phyloP scores from a whole-genome alignment of 2,329 filamentous ascomycete species.

The Lasiodiplodia sp. region DNA sequence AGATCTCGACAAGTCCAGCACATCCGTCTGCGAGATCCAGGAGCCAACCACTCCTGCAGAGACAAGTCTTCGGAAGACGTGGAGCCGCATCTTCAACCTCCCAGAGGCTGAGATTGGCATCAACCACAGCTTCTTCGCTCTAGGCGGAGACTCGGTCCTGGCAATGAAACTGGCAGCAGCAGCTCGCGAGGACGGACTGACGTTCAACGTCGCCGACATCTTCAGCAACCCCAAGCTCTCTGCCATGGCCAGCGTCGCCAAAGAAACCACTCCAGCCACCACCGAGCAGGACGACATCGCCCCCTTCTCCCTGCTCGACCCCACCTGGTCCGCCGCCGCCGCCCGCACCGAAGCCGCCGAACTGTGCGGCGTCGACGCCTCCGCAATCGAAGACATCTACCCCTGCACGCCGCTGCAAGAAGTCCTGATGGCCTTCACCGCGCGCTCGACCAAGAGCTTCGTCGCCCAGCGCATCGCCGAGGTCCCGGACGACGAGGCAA shows the following conservation, averaged over 20 bases:
- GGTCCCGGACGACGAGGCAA: no score
- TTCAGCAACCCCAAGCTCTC: slow-evolving; percentile 57
- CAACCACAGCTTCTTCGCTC: slow-evolving; percentile 66
- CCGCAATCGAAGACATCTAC: slow-evolving; percentile 48
- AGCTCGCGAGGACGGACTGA: slow-evolving; percentile 56
- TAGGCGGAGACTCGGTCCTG: slow-evolving; percentile 66
- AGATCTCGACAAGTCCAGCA: slow-evolving; percentile 26
- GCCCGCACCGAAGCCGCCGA: slow-evolving; percentile 48
- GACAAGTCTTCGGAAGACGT: slow-evolving; percentile 17
- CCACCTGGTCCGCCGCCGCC: slow-evolving; percentile 38
- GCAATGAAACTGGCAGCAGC: slow-evolving; percentile 68
- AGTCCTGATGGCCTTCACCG: slow-evolving; percentile 49
- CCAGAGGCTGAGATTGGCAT: slow-evolving; percentile 53
- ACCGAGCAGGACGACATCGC: slow-evolving; percentile 37
- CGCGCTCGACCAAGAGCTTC: slow-evolving; percentile 47
- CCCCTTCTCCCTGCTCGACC: slow-evolving; percentile 44
- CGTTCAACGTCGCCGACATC: slow-evolving; percentile 63
- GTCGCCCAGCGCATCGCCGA: slow-evolving; percentile 47
- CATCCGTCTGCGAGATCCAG: background rate
- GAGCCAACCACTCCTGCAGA: slow-evolving; percentile 14
- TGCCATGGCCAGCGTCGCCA: slow-evolving; percentile 54
- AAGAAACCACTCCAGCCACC: slow-evolving; percentile 30
- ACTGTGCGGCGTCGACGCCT: slow-evolving; percentile 39
- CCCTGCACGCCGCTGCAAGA: slow-evolving; percentile 53
- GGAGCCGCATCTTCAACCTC: slow-evolving; percentile 29